These are phyloP conservation scores for Lactifluus piperatus DNA, from an alignment of 768 basidiomycete species.

Conservation along the genomic window DNA sequence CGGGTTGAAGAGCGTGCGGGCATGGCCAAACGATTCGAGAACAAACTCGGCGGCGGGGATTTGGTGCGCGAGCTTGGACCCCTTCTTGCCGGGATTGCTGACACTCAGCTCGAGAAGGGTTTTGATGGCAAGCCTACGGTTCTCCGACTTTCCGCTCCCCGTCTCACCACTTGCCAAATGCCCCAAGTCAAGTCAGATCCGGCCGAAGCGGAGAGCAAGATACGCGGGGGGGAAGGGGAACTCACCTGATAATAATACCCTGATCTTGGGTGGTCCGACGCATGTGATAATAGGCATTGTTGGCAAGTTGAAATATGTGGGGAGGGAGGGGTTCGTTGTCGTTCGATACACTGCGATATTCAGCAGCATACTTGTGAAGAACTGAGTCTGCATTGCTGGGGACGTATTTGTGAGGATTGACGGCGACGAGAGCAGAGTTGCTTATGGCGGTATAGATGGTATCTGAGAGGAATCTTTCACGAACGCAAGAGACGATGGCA, in stretches of 20 bases:
- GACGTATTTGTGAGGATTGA: conserved; percentile 93
- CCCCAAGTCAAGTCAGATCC: neutral
- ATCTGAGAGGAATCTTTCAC: conserved; percentile 82
- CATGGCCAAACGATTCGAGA: conserved; percentile 89
- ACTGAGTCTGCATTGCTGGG: conserved; percentile 75
- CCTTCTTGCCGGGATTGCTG: conserved; percentile 86
- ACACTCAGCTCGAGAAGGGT: conserved; percentile 86
- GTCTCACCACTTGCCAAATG: conserved; percentile 67
- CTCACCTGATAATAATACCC: conserved; percentile 76
- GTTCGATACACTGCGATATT: conserved; percentile 69
- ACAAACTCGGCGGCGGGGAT: conserved; percentile 93
- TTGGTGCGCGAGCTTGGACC: conserved; percentile 77
- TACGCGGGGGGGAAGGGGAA: conserved; percentile 2
- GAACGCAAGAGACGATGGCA: conserved; percentile 72
- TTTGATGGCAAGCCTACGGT: conserved; percentile 83
- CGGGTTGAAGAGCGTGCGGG: conserved; percentile 84
- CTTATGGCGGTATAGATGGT: conserved; percentile 71
- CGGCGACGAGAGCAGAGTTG: conserved; percentile 63
- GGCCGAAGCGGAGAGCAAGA: neutral
- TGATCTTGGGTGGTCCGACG: conserved; percentile 90
- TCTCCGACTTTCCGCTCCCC: conserved; percentile 90
- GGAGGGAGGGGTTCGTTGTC: conserved; percentile 59
- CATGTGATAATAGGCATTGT: conserved; percentile 96
- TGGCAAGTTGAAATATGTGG: conserved; percentile 87
- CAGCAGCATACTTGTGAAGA: conserved; percentile 77